phyloP scores from a whole-genome alignment of 73 alveolate genomes.

The Urostyla sp. region DNA sequence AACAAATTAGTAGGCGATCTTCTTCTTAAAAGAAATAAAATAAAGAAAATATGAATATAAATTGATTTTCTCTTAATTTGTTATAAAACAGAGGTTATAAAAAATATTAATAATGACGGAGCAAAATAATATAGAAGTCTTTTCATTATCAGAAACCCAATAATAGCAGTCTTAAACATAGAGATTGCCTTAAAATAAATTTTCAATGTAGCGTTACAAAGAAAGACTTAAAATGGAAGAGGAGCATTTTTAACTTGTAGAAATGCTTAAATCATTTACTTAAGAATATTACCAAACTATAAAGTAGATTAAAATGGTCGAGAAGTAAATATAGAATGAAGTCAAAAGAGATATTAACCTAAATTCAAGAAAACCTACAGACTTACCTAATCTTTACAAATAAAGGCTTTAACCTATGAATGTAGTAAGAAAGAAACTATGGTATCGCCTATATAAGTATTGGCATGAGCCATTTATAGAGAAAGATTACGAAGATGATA shows the following conservation, averaged over 20 bases:
- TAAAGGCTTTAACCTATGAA: slow-evolving; percentile 28
- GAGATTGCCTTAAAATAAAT: too few relatives aligned
- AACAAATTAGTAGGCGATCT: too few relatives aligned
- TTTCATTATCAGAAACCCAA: neutral
- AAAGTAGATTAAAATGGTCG: slow-evolving; percentile 5
- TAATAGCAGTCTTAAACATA: too few relatives aligned
- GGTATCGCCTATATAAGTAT: slow-evolving; percentile 56
- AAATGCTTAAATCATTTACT: slow-evolving; percentile 17
- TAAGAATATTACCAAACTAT: slow-evolving; percentile 33
- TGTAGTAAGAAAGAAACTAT: slow-evolving; percentile 55
- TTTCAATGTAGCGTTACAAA: neutral
- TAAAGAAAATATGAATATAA: too few relatives aligned
- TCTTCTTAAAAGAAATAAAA: slow-evolving; percentile 6
- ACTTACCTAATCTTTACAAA: slow-evolving; percentile 36
- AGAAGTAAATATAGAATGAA: slow-evolving; percentile 15
- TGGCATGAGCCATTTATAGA: slow-evolving; percentile 64
- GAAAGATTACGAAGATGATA: slow-evolving; percentile 52
- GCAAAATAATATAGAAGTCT: too few relatives aligned
- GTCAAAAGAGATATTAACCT: neutral
- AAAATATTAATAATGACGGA: too few relatives aligned
- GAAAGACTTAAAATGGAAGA: slow-evolving; percentile 18
- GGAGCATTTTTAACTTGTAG: slow-evolving; percentile 15
- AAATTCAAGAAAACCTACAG: slow-evolving; percentile 14
- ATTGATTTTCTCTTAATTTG: too few relatives aligned
- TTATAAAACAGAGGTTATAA: too few relatives aligned